Evolutionary conservation across 208 protist species (phyloP).

Genomic region (Borovskyia barvae): DNA sequence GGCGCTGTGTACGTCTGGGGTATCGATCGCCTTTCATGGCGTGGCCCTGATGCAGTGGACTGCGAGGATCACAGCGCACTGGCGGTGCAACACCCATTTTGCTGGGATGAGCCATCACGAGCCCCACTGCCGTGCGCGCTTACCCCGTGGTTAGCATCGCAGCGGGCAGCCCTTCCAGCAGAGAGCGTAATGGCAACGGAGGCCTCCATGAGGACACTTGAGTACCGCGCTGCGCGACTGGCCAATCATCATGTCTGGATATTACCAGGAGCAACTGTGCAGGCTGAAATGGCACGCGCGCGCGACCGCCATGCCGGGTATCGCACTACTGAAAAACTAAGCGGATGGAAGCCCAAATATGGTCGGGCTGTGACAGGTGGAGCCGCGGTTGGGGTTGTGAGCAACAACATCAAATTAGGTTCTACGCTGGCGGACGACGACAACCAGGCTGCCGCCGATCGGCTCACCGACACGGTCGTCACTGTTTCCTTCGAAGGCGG

Average conservation of each 20-base stretch:
- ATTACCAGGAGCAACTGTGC: constrained; percentile 20
- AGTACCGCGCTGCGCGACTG: constrained; percentile 45
- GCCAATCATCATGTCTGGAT: constrained; percentile 67
- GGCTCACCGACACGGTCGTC: constrained; percentile 37
- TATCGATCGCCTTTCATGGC: constrained; percentile 55
- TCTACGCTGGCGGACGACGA: background rate
- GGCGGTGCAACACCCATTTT: constrained; percentile 38
- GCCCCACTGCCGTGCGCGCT: constrained; percentile 27
- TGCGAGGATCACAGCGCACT: background rate
- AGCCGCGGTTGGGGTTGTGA: constrained; percentile 56
- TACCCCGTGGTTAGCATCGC: background rate
- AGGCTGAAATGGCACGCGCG: constrained; percentile 21
- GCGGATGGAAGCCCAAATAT: constrained; percentile 76
- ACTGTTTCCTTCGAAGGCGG: constrained; percentile 55
- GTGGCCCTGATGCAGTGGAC: constrained; percentile 6
- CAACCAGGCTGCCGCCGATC: background rate
- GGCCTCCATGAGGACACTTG: constrained; percentile 12
- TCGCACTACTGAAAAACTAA: constrained; percentile 7
- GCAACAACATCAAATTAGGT: constrained; percentile 34
- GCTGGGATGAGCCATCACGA: constrained; percentile 39
- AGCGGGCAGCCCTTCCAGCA: background rate
- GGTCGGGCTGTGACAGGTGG: constrained; percentile 41
- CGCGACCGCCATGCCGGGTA: background rate
- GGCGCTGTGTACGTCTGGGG: constrained; percentile 66
- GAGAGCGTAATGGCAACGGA: background rate